These are phyloP conservation scores for Aspergillus intermedius DNA, from an alignment of 2,329 filamentous ascomycete genomes.

Conservation along the genomic window DNA sequence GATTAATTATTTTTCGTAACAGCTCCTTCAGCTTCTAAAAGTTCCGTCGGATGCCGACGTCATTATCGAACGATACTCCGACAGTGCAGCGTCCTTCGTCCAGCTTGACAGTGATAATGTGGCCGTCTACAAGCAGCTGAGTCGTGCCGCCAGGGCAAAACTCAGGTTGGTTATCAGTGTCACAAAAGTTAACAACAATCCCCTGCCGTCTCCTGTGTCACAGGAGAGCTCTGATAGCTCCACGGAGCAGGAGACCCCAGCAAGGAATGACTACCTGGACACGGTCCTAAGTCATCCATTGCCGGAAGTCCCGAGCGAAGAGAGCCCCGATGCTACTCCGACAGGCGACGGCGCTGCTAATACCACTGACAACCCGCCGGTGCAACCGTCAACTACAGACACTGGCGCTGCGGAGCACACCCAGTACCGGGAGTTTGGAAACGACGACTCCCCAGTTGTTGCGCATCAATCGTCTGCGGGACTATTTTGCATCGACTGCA, in stretches of 20 bases:
- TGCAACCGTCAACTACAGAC: constrained; percentile 6
- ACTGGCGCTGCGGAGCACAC: constrained; percentile 7
- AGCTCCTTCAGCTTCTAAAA: constrained; percentile 65
- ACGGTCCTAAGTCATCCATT: constrained; percentile 33
- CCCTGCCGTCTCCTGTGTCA: not conserved
- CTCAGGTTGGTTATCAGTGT: constrained; percentile 88
- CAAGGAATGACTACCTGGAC: constrained; percentile 36
- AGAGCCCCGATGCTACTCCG: constrained; percentile 3
- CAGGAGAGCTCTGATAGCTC: constrained; percentile 13
- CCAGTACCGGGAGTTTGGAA: constrained; percentile 22
- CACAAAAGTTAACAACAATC: constrained; percentile 38
- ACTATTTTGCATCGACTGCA: constrained; percentile 85
- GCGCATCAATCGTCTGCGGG: constrained; percentile 28
- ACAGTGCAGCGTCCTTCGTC: constrained; percentile 78
- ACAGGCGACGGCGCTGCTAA: not conserved
- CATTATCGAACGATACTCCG: constrained; percentile 86
- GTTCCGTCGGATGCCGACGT: constrained; percentile 58
- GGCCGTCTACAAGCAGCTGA: constrained; percentile 91
- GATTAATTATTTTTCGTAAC: constrained; percentile 4
- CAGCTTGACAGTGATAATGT: constrained; percentile 69
- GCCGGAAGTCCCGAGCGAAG: constrained; percentile 12
- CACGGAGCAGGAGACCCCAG: constrained; percentile 13
- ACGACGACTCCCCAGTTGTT: constrained; percentile 26
- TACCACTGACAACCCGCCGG: constrained; percentile 1
- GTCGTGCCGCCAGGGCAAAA: constrained; percentile 95